Evolutionary conservation across 148 eudicot genomes (phyloP).

Genomic region (Rhododendron griersonianum): DNA sequence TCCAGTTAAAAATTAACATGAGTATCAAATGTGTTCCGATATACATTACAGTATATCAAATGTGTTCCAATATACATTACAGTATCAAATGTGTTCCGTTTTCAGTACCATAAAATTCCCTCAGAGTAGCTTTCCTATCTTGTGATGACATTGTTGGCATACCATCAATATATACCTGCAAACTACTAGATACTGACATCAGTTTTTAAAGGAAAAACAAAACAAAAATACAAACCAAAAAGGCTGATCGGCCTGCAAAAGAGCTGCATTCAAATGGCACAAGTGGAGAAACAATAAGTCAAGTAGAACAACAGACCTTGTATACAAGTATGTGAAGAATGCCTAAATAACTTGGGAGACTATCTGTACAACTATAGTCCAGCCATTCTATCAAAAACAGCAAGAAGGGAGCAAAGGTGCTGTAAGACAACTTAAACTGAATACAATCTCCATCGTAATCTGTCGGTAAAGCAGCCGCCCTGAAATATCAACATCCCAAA

Average conservation of each 20-base stretch:
- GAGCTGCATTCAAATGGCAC: neutral
- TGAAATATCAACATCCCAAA: conserved; percentile 21
- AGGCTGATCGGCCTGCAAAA: neutral
- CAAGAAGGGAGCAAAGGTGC: conserved; percentile 76
- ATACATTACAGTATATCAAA: neutral
- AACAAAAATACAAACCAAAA: neutral
- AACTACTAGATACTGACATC: neutral
- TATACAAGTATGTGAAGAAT: conserved; percentile 68
- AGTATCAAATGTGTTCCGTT: too few relatives aligned
- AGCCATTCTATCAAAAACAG: conserved; percentile 75
- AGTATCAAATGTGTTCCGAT: neutral
- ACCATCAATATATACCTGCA: conserved; percentile 68
- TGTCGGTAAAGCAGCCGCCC: conserved; percentile 75
- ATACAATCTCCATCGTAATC: conserved; percentile 64
- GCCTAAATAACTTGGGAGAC: conserved; percentile 61
- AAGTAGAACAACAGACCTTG: conserved; percentile 12
- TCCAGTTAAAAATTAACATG: neutral
- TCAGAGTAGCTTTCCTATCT: conserved; percentile 64
- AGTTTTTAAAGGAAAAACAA: neutral
- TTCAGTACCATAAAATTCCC: conserved; percentile 68
- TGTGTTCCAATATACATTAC: too few relatives aligned
- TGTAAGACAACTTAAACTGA: conserved; percentile 70
- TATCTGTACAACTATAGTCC: conserved; percentile 70
- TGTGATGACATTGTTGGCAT: conserved; percentile 62
- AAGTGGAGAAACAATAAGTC: neutral